Base-by-base conservation (phyloP, 768 basidiomycete genomes). In the Pisolithus sp. region DNA sequence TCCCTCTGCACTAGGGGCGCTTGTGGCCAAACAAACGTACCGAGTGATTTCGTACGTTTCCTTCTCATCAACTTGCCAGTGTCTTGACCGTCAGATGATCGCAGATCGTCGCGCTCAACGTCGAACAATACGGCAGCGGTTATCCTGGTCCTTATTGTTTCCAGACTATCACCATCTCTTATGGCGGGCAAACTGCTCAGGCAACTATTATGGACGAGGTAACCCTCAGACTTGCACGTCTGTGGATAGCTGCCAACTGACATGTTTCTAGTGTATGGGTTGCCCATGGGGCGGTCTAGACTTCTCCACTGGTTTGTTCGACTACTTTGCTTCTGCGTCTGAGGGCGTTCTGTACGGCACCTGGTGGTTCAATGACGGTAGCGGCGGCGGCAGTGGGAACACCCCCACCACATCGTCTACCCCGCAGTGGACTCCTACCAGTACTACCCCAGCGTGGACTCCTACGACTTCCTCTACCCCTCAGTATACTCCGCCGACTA, bases 211-310 rank as follows among this genome's bases (percentile, higher is more conserved):
- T 75, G 69, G 88, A 90, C 65, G 66, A 76, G 80, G 85, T 83
- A 46, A 56, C 60, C 46, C 51, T 52, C 31, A 42, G 15, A 48
- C 18, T 9, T 17, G 17, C 44, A 34, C n/a, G 2, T 21, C 24
- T 28, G 45, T 9, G 36, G 18, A 34, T 51, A 26, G 34, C 26
- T 23, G n/a, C 51, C 49, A 49, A 51, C 23, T 51, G 41, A 42
- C 26, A 24, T 42, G 49, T 24, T 49, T 48, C 48, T 31, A 86
- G 79, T 89, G 87, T 63, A 79, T 81, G 42, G 78, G 76, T 18
- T 91, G 89, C 62, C 79, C 80, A 23, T 75, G 63, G 31, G 76
- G 74, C 24, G 87, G 79, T 39, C 76, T 90, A 24, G 89, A 92
- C 69, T 71, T 90, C 50, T 82, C 82, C 24, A 60, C 67, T 13